A percentile compares a stretch with the other conserved stretches of the same genome.
Evolutionary conservation across 345 rosid genomes (phyloP).

Genomic region (Trapa bicornis): DNA sequence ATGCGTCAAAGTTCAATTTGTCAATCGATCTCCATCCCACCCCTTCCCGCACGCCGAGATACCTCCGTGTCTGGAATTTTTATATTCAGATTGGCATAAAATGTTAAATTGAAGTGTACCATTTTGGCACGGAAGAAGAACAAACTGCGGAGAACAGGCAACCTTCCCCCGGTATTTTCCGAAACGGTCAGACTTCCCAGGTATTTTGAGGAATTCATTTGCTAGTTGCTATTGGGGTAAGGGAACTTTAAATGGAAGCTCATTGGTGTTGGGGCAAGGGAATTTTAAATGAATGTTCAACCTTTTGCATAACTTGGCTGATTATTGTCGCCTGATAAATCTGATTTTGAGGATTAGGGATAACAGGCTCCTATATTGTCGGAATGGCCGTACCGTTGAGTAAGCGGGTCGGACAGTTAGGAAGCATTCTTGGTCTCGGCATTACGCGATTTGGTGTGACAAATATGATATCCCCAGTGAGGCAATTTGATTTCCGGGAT

Average conservation of each 20-base stretch:
- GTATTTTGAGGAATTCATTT: too few species aligned
- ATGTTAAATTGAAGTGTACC: neutral
- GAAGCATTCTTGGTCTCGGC: neutral
- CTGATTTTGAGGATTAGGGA: too few species aligned
- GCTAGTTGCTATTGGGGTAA: too few species aligned
- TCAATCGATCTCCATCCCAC: neutral
- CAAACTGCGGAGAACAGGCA: neutral
- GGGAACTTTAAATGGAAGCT: too few species aligned
- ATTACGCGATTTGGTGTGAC: constrained; percentile 22
- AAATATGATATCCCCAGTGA: constrained; percentile 11
- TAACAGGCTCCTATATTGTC: neutral
- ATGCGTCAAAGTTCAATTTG: neutral
- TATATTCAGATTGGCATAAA: neutral
- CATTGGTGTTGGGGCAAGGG: neutral
- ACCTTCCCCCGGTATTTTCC: neutral
- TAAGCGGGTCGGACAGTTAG: neutral
- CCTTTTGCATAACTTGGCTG: neutral
- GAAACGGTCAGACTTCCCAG: too few species aligned
- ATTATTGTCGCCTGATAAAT: neutral
- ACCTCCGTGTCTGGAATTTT: neutral
- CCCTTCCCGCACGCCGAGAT: neutral
- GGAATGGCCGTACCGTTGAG: constrained; percentile 10
- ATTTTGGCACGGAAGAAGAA: neutral
- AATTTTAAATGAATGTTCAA: neutral
- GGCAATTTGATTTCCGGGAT: constrained; percentile 18